Evolutionary conservation across 75 land plant species (phyloP).

Genomic region (Gnetum montanum): DNA sequence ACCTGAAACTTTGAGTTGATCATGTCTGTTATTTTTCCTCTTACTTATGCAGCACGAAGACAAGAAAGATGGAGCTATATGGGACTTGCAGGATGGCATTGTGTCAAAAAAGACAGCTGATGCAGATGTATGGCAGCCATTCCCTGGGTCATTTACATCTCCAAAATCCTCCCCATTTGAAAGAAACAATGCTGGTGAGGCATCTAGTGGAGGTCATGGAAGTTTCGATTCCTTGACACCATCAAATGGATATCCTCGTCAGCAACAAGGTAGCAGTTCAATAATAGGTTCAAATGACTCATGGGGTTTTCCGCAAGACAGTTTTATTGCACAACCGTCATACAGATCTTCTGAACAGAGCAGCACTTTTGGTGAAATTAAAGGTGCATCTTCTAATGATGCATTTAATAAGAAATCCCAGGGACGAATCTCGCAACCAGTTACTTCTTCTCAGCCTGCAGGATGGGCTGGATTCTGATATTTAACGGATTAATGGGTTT

Average conservation of each 20-base stretch:
- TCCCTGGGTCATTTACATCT: conserved; percentile 18
- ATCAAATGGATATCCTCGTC: conserved; percentile 22
- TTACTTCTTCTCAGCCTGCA: conserved; percentile 35
- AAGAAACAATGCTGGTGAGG: conserved; percentile 7
- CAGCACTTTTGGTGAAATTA: conserved; percentile 12
- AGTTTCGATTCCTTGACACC: conserved; percentile 17
- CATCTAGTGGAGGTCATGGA: not conserved
- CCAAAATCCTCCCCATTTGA: conserved; percentile 3
- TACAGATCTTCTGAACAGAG: conserved; percentile 9
- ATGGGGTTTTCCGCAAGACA: conserved; percentile 54
- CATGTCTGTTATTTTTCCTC: not conserved
- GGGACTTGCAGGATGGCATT: conserved; percentile 27
- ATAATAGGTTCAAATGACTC: conserved; percentile 5
- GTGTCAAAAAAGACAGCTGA: conserved; percentile 14
- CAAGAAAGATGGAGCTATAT: conserved; percentile 41
- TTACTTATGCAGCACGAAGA: conserved; percentile 18
- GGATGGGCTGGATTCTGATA: conserved; percentile 62
- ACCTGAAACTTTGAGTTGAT: not conserved
- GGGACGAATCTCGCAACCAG: conserved; percentile 2
- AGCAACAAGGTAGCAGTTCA: conserved; percentile 4
- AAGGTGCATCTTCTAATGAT: conserved; percentile 5
- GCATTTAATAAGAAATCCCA: conserved; percentile 11
- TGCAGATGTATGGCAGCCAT: conserved; percentile 44
- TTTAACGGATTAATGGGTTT: not conserved
- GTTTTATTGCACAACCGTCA: conserved; percentile 25